Evolutionary conservation across 164 flowering plant species (phyloP), one percentile per base, ranked within the genome.

Genomic region (Macadamia tetraphylla): DNA sequence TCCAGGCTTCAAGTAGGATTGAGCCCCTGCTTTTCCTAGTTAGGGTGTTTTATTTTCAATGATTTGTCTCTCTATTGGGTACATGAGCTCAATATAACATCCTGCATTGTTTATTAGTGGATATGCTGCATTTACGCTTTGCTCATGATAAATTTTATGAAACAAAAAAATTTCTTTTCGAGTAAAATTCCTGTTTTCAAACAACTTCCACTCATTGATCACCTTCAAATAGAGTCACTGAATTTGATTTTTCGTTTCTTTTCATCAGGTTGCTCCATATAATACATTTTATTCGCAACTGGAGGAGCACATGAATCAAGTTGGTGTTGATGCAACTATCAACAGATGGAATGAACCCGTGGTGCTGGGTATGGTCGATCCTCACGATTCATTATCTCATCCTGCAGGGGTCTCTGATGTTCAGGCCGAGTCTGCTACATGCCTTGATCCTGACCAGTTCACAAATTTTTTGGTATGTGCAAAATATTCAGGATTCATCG

Each of bases 321-420:
- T 83, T 73, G 98, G 99, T 30, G 73, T 95, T 68, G 86, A 82
- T 66, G 79, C 92, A 29, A 78, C 78, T 53, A 70, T 85, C 64
- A 95, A 91, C 74, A 84, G 73, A 77, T 95, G 98, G 99, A 85
- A 85, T 76, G 92, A 92, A 75, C 92, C 96, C 8, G 58, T 95
- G 70, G 82, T 87, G 2, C 73, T 95, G 73, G 98, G 98, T 67
- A 76, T 87, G 75, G 85, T 95, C 72, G 98, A 95, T 78, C 99
- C 98, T 44, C 98, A 95, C 71, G 98, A 95, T 83, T 95, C 99
- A 72, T 72, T 91, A 58, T 89, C 96, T 70, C 98, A 95, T 83
- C 93, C 99, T n/a, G 94, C 95, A 11, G 99, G 99, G 65, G 88
- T 85, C 43, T 88, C 99, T 76, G 99, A 95, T 81, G 87, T 73